Evolutionary conservation across 306 rosid species (phyloP).

Genomic region (Sesbania bispinosa): DNA sequence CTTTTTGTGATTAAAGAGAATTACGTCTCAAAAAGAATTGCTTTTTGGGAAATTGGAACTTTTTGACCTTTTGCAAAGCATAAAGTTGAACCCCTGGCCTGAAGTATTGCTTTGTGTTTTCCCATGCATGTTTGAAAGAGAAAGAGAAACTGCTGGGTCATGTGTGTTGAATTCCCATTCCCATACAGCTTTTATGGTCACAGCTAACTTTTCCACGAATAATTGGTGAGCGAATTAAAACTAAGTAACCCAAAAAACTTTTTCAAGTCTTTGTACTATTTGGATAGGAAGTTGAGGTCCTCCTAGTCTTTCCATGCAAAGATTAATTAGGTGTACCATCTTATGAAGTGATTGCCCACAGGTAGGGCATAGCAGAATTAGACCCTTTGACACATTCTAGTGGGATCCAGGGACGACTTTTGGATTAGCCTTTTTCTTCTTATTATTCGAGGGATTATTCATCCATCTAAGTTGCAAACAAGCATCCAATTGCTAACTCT

Average conservation of each 20-base stretch:
- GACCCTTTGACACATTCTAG: slow-evolving; percentile 24
- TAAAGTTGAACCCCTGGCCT: slow-evolving; percentile 41
- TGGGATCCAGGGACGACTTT: slow-evolving; percentile 31
- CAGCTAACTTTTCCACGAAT: slow-evolving; percentile 34
- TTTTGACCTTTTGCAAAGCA: slow-evolving; percentile 52
- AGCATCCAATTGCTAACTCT: not conserved
- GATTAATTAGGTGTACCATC: slow-evolving; percentile 18
- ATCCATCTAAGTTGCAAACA: not conserved
- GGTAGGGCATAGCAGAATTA: slow-evolving; percentile 13
- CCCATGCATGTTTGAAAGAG: slow-evolving; percentile 41
- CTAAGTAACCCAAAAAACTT: not conserved
- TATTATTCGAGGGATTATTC: not conserved
- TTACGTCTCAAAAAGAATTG: slow-evolving; percentile 35
- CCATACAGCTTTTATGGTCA: slow-evolving; percentile 38
- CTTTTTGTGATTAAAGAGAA: no score
- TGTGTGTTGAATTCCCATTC: slow-evolving; percentile 43
- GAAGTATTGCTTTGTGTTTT: slow-evolving; percentile 38
- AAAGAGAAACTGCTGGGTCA: slow-evolving; percentile 28
- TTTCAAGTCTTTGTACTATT: slow-evolving; percentile 24
- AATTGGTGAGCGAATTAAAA: slow-evolving; percentile 23
- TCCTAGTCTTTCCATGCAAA: slow-evolving; percentile 24
- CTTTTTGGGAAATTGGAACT: slow-evolving; percentile 66
- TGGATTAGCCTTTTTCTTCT: not conserved
- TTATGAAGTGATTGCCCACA: slow-evolving; percentile 12
- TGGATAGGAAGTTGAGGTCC: slow-evolving; percentile 20